Evolutionary conservation across 2,329 filamentous ascomycete species (phyloP).

Genomic region (Zymoseptoria crescenta): DNA sequence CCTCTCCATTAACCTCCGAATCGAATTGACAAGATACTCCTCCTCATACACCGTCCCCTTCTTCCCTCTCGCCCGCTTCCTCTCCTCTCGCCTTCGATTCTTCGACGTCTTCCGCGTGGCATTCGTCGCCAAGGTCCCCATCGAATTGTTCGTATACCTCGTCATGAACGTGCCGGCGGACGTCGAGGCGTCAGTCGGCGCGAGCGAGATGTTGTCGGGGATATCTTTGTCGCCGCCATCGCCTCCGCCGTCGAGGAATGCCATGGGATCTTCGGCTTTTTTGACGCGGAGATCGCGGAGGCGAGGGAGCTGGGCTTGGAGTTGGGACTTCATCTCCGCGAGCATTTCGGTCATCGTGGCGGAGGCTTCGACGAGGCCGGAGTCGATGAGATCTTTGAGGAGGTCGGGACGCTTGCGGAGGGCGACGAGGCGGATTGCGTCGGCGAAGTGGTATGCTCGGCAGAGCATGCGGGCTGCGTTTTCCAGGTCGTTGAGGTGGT

Average conservation of each 20-base stretch:
- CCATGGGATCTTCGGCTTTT: conserved; percentile 74
- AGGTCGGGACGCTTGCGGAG: conserved; percentile 54
- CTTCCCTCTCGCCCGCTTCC: conserved; percentile 87
- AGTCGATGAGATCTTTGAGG: conserved; percentile 63
- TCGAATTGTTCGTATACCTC: conserved; percentile 70
- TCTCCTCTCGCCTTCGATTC: conserved; percentile 82
- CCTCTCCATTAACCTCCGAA: conserved; percentile 73
- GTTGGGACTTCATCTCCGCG: conserved; percentile 82
- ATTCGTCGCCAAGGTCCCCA: conserved; percentile 63
- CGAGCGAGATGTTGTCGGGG: conserved; percentile 87
- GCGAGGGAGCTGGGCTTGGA: conserved; percentile 76
- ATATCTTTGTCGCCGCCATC: conserved; percentile 52
- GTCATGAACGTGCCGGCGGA: conserved; percentile 75
- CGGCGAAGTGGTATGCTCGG: conserved; percentile 77
- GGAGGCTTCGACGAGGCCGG: conserved; percentile 71
- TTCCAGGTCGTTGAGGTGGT: conserved; percentile 68
- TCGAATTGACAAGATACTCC: conserved; percentile 87
- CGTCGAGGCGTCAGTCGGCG: conserved; percentile 75
- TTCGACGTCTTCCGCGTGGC: conserved; percentile 75
- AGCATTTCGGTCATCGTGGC: conserved; percentile 81
- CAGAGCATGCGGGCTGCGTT: conserved; percentile 70
- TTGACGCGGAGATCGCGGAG: conserved; percentile 73
- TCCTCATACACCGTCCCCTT: conserved; percentile 98
- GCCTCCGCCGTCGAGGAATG: conserved; percentile 71
- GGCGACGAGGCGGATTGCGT: conserved; percentile 72